These are phyloP conservation scores for Talaromyces trachyspermus DNA, from an alignment of 495 filamentous ascomycete species.

Conservation along the genomic window DNA sequence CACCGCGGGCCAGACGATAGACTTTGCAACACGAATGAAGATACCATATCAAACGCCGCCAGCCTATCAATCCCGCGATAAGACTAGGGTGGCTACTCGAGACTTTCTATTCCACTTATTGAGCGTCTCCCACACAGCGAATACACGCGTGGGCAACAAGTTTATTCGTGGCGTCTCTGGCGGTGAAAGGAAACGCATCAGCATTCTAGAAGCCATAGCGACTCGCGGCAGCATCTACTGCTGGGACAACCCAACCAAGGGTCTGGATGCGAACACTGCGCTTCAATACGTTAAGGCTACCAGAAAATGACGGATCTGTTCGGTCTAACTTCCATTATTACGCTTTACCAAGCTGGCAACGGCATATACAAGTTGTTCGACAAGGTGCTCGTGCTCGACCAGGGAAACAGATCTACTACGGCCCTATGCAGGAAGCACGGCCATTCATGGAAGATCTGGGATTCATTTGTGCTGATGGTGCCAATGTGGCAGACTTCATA, in stretches of 20 bases:
- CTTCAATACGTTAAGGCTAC: slow-evolving; percentile 44
- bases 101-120: too few relatives aligned
- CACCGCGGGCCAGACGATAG: slow-evolving; percentile 64
- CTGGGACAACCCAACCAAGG: slow-evolving; percentile 57
- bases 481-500: slow-evolving; percentile 64
- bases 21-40: slow-evolving; percentile 49
- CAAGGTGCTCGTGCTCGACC: slow-evolving; percentile 61
- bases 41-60: slow-evolving; percentile 26
- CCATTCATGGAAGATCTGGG: slow-evolving; percentile 63
- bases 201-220: slow-evolving; percentile 58
- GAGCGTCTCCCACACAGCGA: too few relatives aligned
- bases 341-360: slow-evolving; percentile 57
- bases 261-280: slow-evolving; percentile 54
- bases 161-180: too few relatives aligned
- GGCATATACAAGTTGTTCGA: slow-evolving; percentile 57
- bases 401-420: slow-evolving; percentile 59
- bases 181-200: slow-evolving; percentile 73
- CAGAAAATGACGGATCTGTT: slow-evolving; percentile 40
- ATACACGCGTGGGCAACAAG: too few relatives aligned
- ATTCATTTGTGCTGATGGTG: slow-evolving; percentile 55
- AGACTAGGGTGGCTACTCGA: too few relatives aligned
- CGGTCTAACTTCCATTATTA: slow-evolving; percentile 40
- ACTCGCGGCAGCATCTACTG: slow-evolving; percentile 52
- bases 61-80: too few relatives aligned
- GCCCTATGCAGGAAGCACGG: slow-evolving; percentile 49